Base-by-base conservation (phyloP, 306 rosid genomes). In the Quercus agrifolia region DNA sequence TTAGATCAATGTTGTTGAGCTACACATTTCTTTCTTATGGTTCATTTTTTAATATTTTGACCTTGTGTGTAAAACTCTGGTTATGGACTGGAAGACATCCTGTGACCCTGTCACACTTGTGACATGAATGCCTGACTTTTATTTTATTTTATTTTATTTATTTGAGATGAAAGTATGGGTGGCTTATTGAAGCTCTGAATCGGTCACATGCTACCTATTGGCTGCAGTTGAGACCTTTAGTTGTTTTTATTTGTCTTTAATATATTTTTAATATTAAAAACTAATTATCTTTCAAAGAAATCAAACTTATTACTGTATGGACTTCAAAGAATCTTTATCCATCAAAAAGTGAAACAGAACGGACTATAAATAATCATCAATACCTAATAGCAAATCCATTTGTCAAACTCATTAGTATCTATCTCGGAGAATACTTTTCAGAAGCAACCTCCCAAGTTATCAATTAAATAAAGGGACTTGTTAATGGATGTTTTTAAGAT, bases 401-500 rank as follows among this genome's bases (percentile, higher is more conserved):
- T 49, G 4, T 49, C 5, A 49, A 49, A 49, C 54, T 11, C 54
- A 12, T 49, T 49, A n/a, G 63, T 0, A 8, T 57, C 30, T 9
- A 8, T 57, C 15, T 57, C 20, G 10, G 2, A 20, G 23, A 57
- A 20, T 8, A 27, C 1, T 20, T 57, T 1, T 19, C 13, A n/a
- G 1, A 57, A 57, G 14, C 10, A 57, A 19, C 4, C 31, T 10
- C 17, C 31, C 66, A 20, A 59, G 17, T 49, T 2, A 12, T 49
- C 14, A 46, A 11, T 12, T 38, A 6, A 38, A 38, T 38, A 8
- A 7, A 38, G 46, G 46, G 3, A 0, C 0, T 2, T 38, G 1
- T 7, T 38, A 38, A 38, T 0, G 0, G 2, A 38, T 38, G 0
- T 0, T 38, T 8, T 38, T 38, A 2, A 3, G 11, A 0, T 1